Conservation (phyloP, 2,329 filamentous ascomycete species). For the Pseudopyrenochaeta lycopersici region DNA sequence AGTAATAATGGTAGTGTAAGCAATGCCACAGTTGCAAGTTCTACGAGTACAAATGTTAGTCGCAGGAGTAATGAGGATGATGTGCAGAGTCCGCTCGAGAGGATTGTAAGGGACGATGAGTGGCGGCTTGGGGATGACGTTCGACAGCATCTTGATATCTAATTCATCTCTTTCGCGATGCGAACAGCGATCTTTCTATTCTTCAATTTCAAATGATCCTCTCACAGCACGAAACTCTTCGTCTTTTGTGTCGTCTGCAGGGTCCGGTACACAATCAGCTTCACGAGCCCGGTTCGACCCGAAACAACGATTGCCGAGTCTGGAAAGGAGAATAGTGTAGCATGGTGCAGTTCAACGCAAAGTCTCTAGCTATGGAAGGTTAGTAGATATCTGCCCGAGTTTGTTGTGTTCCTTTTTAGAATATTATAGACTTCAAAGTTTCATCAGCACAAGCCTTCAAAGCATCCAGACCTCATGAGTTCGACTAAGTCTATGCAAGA, state of each 20-base stretch:
- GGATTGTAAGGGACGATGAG: slow-evolving; percentile 62
- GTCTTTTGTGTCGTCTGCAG: no score
- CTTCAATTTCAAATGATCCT: no score
- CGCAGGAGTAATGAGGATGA: slow-evolving; percentile 57
- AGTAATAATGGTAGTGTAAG: slow-evolving; percentile 42
- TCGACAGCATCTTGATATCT: slow-evolving; percentile 79
- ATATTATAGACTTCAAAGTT: no score
- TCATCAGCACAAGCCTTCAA: no score
- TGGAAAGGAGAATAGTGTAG: no score
- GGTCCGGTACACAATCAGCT: no score
- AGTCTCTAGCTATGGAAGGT: neutral
- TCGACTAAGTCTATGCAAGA: no score
- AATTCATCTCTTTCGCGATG: slow-evolving; percentile 22
- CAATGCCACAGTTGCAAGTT: slow-evolving; percentile 39
- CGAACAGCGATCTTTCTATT: neutral
- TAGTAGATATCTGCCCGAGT: neutral
- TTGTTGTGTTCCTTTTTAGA: no score
- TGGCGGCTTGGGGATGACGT: slow-evolving; percentile 88
- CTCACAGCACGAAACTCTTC: no score
- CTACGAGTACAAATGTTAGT: slow-evolving; percentile 38
- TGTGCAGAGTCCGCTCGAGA: slow-evolving; percentile 59
- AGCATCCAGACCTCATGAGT: no score
- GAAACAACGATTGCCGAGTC: no score
- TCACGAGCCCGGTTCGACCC: no score
- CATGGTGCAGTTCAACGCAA: neutral